Conservation (phyloP, 2,329 filamentous ascomycete species). For the Thermothelomyces thermophilus region DNA sequence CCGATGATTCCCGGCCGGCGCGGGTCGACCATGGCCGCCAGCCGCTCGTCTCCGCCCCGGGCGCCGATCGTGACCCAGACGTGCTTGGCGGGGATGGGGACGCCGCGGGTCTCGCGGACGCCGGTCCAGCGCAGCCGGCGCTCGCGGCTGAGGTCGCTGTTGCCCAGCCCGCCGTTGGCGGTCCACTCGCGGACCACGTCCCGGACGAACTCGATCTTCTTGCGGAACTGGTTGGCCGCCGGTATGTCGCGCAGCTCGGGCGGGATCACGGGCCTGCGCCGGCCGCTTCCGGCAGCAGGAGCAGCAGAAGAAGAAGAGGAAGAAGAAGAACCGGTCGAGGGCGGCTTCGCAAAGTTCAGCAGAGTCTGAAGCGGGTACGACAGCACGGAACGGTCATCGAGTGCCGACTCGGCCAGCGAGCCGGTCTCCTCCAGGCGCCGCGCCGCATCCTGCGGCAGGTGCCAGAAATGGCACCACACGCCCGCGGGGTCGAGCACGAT, state of each 20-base stretch:
- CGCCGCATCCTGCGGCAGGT: constrained; percentile 65
- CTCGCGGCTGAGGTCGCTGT: constrained; percentile 52
- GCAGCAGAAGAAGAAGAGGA: no score
- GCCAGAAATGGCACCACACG: constrained; percentile 71
- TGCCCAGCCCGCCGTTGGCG: constrained; percentile 61
- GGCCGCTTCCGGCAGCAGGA: constrained; percentile 19
- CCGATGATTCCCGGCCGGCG: constrained; percentile 47
- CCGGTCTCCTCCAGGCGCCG: constrained; percentile 57
- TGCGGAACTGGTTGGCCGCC: constrained; percentile 63
- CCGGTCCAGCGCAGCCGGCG: constrained; percentile 53
- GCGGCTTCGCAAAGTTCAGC: constrained; percentile 55
- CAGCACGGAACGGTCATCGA: constrained; percentile 63
- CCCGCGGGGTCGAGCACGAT: constrained; percentile 69
- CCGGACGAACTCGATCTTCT: constrained; percentile 68
- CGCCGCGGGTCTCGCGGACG: constrained; percentile 47
- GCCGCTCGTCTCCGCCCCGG: constrained; percentile 50
- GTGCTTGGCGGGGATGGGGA: constrained; percentile 51
- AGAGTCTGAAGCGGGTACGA: constrained; percentile 67
- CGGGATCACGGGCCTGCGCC: constrained; percentile 54
- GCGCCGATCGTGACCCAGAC: constrained; percentile 65
- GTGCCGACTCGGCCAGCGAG: constrained; percentile 62
- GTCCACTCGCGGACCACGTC: constrained; percentile 66
- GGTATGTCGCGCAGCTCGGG: constrained; percentile 58
- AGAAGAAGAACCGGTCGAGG: not conserved
- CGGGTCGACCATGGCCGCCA: constrained; percentile 51